Conservation (phyloP, 306 rosid species). For the Glycine soja region DNA sequence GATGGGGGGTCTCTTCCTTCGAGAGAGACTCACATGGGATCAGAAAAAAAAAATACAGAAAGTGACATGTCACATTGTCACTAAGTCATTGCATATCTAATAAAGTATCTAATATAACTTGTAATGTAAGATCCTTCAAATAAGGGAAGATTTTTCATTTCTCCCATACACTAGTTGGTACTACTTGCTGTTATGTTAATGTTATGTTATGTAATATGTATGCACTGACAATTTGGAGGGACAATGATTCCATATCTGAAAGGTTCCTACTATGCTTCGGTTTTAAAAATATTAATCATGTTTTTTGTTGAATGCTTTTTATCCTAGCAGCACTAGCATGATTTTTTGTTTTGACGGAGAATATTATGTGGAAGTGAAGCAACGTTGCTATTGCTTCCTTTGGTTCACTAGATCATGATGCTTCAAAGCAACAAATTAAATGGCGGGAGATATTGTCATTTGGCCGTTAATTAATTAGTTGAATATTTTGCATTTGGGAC, state of each 20-base stretch:
- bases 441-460: slow-evolving; percentile 13
- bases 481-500: neutral
- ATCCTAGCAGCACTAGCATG: slow-evolving; percentile 29
- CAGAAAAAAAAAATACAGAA: slow-evolving; percentile 49
- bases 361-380: slow-evolving; percentile 41
- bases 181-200: slow-evolving; percentile 16
- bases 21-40: slow-evolving; percentile 82
- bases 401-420: slow-evolving; percentile 36
- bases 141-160: slow-evolving; percentile 8
- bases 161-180: slow-evolving; percentile 36
- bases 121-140: slow-evolving; percentile 31
- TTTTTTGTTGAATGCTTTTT: slow-evolving; percentile 26
- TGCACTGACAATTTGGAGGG: slow-evolving; percentile 42
- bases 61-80: slow-evolving; percentile 60
- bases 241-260: slow-evolving; percentile 54
- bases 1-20: slow-evolving; percentile 61
- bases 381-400: slow-evolving; percentile 36
- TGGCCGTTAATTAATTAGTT: neutral
- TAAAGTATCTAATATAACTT: neutral
- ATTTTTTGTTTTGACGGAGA: slow-evolving; percentile 44
- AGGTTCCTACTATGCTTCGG: slow-evolving; percentile 46
- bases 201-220: neutral
- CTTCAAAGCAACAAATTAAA: slow-evolving; percentile 20
- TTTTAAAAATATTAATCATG: slow-evolving; percentile 42
- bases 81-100: slow-evolving; percentile 44